These are phyloP conservation scores for Kluyveromyces sp. DNA, from an alignment of 1,139 yeast species.

Conservation along the genomic window DNA sequence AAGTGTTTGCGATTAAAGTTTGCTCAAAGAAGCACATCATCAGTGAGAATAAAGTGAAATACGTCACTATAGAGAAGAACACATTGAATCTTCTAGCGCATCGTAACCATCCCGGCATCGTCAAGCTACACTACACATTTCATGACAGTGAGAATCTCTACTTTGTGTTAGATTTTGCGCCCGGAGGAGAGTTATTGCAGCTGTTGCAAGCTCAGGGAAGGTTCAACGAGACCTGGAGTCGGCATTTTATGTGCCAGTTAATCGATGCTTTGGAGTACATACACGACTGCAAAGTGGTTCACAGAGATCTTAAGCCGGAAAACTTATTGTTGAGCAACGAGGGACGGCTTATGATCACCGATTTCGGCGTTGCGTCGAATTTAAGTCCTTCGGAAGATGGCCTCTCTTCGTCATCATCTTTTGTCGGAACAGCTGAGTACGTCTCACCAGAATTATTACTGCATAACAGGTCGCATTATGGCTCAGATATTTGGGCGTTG, in stretches of 20 bases:
- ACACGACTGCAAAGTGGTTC: constrained; percentile 73
- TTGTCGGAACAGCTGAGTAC: constrained; percentile 82
- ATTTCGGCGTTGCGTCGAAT: constrained; percentile 63
- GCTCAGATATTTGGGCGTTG: constrained; percentile 76
- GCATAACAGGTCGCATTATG: constrained; percentile 63
- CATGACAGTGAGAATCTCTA: constrained; percentile 85
- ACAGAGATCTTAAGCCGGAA: constrained; percentile 74
- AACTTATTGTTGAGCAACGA: constrained; percentile 61
- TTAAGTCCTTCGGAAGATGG: constrained; percentile 32
- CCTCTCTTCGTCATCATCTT: constrained; percentile 35
- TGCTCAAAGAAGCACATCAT: constrained; percentile 91
- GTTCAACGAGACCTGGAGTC: constrained; percentile 68
- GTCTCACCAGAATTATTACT: constrained; percentile 72
- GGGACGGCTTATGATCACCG: constrained; percentile 65
- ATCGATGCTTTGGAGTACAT: constrained; percentile 67
- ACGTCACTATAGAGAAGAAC: constrained; percentile 92
- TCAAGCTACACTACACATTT: constrained; percentile 83
- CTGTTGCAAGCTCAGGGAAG: constrained; percentile 73
- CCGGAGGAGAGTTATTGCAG: constrained; percentile 83
- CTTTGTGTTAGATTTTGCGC: constrained; percentile 88
- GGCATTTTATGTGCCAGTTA: constrained; percentile 68
- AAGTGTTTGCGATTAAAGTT: constrained; percentile 80
- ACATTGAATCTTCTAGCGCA: constrained; percentile 64
- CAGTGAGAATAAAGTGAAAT: constrained; percentile 89
- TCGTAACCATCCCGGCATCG: constrained; percentile 82